Conservation (phyloP, 2,329 filamentous ascomycete genomes). For the Beauveria varroae region DNA sequence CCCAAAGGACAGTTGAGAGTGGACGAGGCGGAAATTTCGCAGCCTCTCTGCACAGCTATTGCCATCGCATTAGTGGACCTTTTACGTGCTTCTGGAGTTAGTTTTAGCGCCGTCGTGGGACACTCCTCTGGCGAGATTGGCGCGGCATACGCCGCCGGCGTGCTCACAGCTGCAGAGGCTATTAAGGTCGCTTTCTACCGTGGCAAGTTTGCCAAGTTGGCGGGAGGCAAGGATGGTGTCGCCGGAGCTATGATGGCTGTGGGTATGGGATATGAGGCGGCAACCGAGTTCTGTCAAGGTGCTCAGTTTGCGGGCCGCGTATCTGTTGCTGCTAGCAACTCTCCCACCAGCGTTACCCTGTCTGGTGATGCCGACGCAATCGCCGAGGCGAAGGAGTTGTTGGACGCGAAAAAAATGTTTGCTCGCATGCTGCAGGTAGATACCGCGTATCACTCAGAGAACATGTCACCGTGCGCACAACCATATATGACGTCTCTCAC, state of each 20-base stretch:
- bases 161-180: slow-evolving; percentile 21
- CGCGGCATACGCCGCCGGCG: slow-evolving; percentile 39
- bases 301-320: slow-evolving; percentile 13
- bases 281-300: background rate
- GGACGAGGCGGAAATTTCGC: slow-evolving; percentile 17
- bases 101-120: slow-evolving; percentile 29
- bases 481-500: background rate
- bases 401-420: slow-evolving; percentile 1
- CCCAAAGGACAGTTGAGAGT: background rate
- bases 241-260: slow-evolving; percentile 13
- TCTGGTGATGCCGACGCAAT: slow-evolving; percentile 7
- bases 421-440: slow-evolving; percentile 4
- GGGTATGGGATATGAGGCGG: slow-evolving; percentile 9
- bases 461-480: slow-evolving; percentile 3
- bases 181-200: slow-evolving; percentile 17
- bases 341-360: slow-evolving; percentile 14
- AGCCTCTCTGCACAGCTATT: slow-evolving; percentile 20
- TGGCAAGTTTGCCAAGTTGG: background rate
- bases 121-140: slow-evolving; percentile 39
- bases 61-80: slow-evolving; percentile 19
- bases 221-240: background rate
- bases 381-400: background rate
- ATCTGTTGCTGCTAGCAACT: slow-evolving; percentile 15
- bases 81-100: slow-evolving; percentile 20
- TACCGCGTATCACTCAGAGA: slow-evolving; percentile 8